Evolutionary conservation across 2,329 filamentous ascomycete genomes (phyloP), one percentile per base, ranked within the genome.

Genomic region (Scedosporium dehoogii): DNA sequence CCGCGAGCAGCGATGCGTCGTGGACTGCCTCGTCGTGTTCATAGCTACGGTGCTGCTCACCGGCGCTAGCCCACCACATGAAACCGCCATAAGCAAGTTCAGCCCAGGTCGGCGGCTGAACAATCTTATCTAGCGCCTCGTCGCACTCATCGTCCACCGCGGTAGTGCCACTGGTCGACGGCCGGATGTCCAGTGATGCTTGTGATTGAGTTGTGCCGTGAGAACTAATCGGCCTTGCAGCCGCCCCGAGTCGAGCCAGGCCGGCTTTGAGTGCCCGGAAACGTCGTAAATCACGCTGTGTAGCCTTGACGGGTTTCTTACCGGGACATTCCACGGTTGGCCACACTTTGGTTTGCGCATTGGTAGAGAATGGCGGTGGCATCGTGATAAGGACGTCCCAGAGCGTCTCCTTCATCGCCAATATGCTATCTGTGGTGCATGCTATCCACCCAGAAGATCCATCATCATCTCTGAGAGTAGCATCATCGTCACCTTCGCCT

Each of bases 391-490:
- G 82, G 68, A 97, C 81, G 71, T 99, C 94, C 80, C 92, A 97
- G 2, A 99, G 83, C 2, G 89, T 84, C 59, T 87, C 84, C 76
- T 97, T 97, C 74, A 91, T 89, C 57, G 85, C 86, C 14, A 99
- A 81, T 63, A 99, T 94, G 70, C 90, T 93, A 75, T 99, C 94
- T 1, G 93, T 97, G 3, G 93, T 97, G 73, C 92, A 97, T 12
- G 93, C 94, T 64, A 96, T 87, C 92, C 92, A 38, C 80, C 80
- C 25, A 75, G 71, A 51, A 84, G 80, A 25, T 79, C 81, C 59
- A 29, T 56, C 59, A 12, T 42, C 46, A 27, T 21, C 48, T 42
- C 59, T 25, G 16, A 33, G 29, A 7, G 44, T 27, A 29, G 44
- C 21, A n/a, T 23, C 51, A 16, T 55, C 51, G 21, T 55, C 51